These are phyloP conservation scores for Bretschneidera sinensis DNA, from an alignment of 345 rosid species.

Conservation along the genomic window DNA sequence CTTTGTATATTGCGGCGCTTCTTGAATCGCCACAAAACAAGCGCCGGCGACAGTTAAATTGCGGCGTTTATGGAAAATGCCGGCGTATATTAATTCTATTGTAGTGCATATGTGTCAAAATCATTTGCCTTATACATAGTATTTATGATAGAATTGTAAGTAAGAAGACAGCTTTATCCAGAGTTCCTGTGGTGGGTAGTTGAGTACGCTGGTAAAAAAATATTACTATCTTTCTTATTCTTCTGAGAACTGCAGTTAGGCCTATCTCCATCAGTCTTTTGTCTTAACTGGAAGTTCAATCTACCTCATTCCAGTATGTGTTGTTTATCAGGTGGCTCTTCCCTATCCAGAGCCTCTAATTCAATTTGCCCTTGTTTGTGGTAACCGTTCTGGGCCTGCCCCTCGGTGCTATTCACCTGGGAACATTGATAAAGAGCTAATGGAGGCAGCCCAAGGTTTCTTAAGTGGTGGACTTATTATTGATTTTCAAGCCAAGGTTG, in stretches of 20 bases:
- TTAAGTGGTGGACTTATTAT: slow-evolving; percentile 66
- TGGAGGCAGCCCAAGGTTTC: slow-evolving; percentile 67
- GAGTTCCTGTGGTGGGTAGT: not conserved
- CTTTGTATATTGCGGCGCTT: no score
- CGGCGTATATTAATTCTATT: no score
- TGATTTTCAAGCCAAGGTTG: slow-evolving; percentile 49
- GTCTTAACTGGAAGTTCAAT: slow-evolving; percentile 1
- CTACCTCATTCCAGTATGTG: not conserved
- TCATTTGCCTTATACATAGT: no score
- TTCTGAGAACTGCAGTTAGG: no score
- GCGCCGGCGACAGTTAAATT: no score
- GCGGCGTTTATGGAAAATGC: no score
- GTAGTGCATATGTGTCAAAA: no score
- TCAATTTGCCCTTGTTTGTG: slow-evolving; percentile 77
- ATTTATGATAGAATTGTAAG: no score
- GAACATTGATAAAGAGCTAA: slow-evolving; percentile 70
- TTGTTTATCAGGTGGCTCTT: slow-evolving; percentile 50
- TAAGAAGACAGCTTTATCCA: no score
- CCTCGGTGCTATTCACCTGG: slow-evolving; percentile 71
- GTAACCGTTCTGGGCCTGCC: slow-evolving; percentile 79
- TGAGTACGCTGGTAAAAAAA: not conserved
- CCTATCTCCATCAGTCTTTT: not conserved
- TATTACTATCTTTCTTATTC: not conserved
- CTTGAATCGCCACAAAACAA: no score
- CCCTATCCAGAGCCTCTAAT: slow-evolving; percentile 62